Evolutionary conservation across 805 yeast genomes (phyloP).

Genomic region (Metschnikowia anglica): DNA sequence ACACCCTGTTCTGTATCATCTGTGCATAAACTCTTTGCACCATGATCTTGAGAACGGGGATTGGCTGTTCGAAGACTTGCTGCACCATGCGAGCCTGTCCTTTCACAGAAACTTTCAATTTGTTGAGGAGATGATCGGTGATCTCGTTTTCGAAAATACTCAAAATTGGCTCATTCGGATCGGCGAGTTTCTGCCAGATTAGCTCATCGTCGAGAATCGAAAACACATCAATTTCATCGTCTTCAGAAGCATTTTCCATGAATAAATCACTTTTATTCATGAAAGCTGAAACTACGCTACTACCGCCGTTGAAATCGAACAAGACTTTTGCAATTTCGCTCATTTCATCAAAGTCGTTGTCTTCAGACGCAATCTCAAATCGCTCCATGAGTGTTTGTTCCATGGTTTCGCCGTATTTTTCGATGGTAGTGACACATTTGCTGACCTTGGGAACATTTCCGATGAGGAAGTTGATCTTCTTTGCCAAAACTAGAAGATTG

Average conservation of each 20-base stretch:
- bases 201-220: slow-evolving; percentile 43
- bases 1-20: slow-evolving; percentile 56
- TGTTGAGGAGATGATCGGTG: slow-evolving; percentile 53
- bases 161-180: slow-evolving; percentile 48
- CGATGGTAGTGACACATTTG: slow-evolving; percentile 47
- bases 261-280: slow-evolving; percentile 78
- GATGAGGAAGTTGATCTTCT: slow-evolving; percentile 48
- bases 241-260: slow-evolving; percentile 40
- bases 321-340: slow-evolving; percentile 72
- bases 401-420: slow-evolving; percentile 71
- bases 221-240: slow-evolving; percentile 31
- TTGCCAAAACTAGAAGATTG: slow-evolving; percentile 62
- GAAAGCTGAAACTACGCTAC: slow-evolving; percentile 76
- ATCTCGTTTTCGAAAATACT: slow-evolving; percentile 50
- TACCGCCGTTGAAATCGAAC: slow-evolving; percentile 80
- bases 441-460: slow-evolving; percentile 44
- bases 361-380: slow-evolving; percentile 73
- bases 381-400: slow-evolving; percentile 67
- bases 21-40: slow-evolving; percentile 77
- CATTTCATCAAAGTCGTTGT: slow-evolving; percentile 67
- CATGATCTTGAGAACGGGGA: slow-evolving; percentile 65
- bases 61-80: slow-evolving; percentile 71
- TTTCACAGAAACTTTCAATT: slow-evolving; percentile 53
- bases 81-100: slow-evolving; percentile 72
- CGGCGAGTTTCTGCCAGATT: slow-evolving; percentile 59